Evolutionary conservation across 2,329 filamentous ascomycete genomes (phyloP), one percentile per base, ranked within the genome.

Genomic region (Botrytis pseudocinerea): DNA sequence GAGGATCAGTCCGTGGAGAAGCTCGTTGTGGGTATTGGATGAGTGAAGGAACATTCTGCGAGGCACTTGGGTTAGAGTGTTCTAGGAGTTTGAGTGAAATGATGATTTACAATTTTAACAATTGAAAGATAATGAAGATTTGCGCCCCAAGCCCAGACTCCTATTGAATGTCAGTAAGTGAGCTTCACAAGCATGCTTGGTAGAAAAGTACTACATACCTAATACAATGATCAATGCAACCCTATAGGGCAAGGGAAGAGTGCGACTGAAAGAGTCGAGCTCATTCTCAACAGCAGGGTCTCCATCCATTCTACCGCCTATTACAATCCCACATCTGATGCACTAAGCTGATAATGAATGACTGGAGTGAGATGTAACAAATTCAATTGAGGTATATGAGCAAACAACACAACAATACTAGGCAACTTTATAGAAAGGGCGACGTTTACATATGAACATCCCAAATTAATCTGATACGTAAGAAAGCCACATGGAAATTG

Each of bases 111-210:
- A 84, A 99, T 97, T 81, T 92, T 92, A 79, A 90, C 86, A 73
- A 89, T 83, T 79, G 91, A 87, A 74, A 98, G 90, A 83, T 93
- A 95, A 81, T 98, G 94, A 59, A 98, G 89, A 84, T 98, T 98
- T 78, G 92, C 83, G 77, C 92, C 94, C 94, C 95, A 99, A 81
- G 93, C 94, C 95, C 95, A 98, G 80, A 97, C 91, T 78, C 93
- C 94, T 97, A 77, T 74, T 73, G 57, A 32, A 40, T 63, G 72
- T 78, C 65, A 78, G 74, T 68, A 63, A 68, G 25, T 73, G 38
- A 22, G 32, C 72, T 57, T 59, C 68, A 70, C 40, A 35, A 42
- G 10, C 16, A 70, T 48, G 64, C 35, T 25, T 64, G 65, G 62
- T 59, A 66, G 28, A 16, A 40, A 6, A 66, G 42, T 38, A 32